Evolutionary conservation across 73 alveolate genomes (phyloP), one percentile per base, ranked within the genome.

Genomic region (Durusdinium trenchii): DNA sequence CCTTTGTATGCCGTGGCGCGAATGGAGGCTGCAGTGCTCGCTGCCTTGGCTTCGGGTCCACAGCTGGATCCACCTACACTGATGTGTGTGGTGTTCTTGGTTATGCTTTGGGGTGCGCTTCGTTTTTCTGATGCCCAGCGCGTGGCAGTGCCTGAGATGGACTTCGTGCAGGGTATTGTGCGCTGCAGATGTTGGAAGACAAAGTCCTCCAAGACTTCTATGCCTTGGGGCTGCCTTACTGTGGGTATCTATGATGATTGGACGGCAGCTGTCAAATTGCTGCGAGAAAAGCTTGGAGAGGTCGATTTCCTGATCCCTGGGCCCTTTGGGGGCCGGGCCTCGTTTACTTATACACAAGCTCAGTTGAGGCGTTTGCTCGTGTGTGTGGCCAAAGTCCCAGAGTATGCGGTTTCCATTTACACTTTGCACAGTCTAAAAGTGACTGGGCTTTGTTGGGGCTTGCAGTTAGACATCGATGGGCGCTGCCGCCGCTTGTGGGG

Each of bases 361-460:
- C 47, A 28, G 50, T 36, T 73, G 85, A 48, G 51, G 14, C 86
- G 86, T 52, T 75, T 75, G 86, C 42, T 75, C n/a, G 86, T 40
- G 52, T 14, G 5, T 4, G 47, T 6, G 30, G 84, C 52, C 50
- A 38, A 52, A 38, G 48, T 75, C 23, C n/a, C 86, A 32, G 82
- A 40, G 42, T 18, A 38, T 3, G 35, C 86, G 36, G 86, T 52
- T 2, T 48, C 54, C 54, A 32, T 36, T 32, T 75, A 36, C 86
- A 75, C 86, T 5, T 36, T 38, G 54, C 86, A 75, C 57, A n/a
- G 52, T 43, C 50, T 75, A 16, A 75, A 75, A 36, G 51, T 36
- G 52, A 75, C 86, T 52, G 86, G 86, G 54, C 36, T 75, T 14
- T 36, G 54, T 32, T 18, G 86, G 86, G 86, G 86, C 6, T 38